These are phyloP conservation scores for Pseudodiploospora longispora DNA, from an alignment of 2,329 filamentous ascomycete species.

Conservation along the genomic window DNA sequence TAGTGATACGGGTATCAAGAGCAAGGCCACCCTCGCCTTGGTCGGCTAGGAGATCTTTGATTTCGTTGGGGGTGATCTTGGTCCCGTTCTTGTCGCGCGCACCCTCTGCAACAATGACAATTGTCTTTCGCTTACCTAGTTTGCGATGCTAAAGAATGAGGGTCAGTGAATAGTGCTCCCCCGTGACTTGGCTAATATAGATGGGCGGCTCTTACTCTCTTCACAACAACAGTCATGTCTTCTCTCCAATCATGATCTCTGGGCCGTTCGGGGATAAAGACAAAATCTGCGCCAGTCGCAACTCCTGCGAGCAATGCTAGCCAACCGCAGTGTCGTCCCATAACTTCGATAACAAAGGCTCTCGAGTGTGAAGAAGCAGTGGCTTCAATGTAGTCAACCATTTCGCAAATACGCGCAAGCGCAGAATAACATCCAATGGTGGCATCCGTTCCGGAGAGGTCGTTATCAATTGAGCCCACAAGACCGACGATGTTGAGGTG, in stretches of 20 bases:
- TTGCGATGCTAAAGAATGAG: conserved; percentile 59
- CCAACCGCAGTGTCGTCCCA: conserved; percentile 98
- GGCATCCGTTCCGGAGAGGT: conserved; percentile 92
- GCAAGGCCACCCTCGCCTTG: conserved; percentile 57
- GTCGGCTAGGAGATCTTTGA: conserved; percentile 82
- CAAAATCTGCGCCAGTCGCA: conserved; percentile 88
- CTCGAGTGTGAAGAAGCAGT: conserved; percentile 90
- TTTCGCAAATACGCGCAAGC: conserved; percentile 84
- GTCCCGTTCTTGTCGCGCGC: conserved; percentile 77
- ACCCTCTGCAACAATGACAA: conserved; percentile 95
- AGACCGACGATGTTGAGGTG: conserved; percentile 94
- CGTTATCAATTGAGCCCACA: conserved; percentile 97
- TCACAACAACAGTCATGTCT: conserved; percentile 75
- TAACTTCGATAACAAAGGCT: conserved; percentile 96
- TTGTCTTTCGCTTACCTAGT: conserved; percentile 92
- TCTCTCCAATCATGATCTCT: conserved; percentile 80
- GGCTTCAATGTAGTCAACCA: conserved; percentile 94
- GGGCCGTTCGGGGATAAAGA: conserved; percentile 94
- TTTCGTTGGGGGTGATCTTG: conserved; percentile 71
- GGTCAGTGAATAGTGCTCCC: not conserved
- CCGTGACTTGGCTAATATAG: not conserved
- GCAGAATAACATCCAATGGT: conserved; percentile 97
- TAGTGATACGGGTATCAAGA: conserved; percentile 89
- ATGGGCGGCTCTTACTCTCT: conserved; percentile 45
- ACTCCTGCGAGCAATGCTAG: conserved; percentile 93